Conservation (phyloP, 2,329 filamentous ascomycete genomes). For the Neopestalotiopsis sp. region DNA sequence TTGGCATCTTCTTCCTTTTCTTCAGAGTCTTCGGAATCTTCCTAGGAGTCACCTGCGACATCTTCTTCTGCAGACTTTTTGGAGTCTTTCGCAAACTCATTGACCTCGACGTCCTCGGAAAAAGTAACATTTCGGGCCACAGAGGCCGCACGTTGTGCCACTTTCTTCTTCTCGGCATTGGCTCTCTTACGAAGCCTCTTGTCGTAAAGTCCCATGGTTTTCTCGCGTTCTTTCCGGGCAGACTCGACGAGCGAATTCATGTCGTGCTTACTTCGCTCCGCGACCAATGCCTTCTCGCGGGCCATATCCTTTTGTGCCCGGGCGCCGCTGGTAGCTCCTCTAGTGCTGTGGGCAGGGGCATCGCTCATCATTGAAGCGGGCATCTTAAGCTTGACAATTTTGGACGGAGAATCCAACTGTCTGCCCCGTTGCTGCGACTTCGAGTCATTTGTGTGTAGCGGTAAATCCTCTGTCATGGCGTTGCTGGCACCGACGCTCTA, state of each 20-base stretch:
- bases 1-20: too few species aligned
- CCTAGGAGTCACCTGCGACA: too few species aligned
- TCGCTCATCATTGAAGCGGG: neutral
- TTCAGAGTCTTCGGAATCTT: too few species aligned
- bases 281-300: neutral
- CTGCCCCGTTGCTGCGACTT: conserved; percentile 26
- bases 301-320: neutral
- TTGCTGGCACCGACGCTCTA: conserved; percentile 7
- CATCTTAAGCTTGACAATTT: too few species aligned
- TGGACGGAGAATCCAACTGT: neutral
- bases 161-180: neutral
- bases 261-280: neutral
- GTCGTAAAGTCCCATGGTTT: neutral
- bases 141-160: neutral
- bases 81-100: too few species aligned
- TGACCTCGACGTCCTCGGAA: too few species aligned
- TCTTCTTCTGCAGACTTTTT: too few species aligned
- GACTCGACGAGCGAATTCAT: neutral
- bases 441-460: neutral
- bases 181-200: neutral
- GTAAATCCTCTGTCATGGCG: neutral
- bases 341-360: conserved; percentile 1
- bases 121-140: neutral
- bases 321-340: neutral
- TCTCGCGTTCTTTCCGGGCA: conserved; percentile 6